Conservation (phyloP, 2,329 filamentous ascomycete species). For the Pseudogymnoascus sp. region DNA sequence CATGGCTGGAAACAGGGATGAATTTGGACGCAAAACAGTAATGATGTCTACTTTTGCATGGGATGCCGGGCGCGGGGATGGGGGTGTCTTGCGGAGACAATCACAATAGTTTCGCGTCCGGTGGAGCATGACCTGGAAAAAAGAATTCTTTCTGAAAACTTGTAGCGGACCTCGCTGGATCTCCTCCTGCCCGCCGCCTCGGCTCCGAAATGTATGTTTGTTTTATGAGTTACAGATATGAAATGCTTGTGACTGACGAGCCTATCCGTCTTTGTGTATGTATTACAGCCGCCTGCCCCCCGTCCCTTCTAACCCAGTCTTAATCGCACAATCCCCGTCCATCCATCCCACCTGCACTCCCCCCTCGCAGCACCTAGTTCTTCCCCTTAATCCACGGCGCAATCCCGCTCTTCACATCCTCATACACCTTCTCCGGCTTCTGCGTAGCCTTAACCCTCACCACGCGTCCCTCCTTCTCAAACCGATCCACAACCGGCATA, state of each 20-base stretch:
- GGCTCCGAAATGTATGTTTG: not conserved
- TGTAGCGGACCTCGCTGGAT: not conserved
- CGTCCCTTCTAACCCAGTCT: not conserved
- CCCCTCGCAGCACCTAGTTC: slow-evolving; percentile 11
- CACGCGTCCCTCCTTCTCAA: slow-evolving; percentile 67
- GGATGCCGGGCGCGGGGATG: not conserved
- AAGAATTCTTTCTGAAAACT: not conserved
- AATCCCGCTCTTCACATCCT: slow-evolving; percentile 45
- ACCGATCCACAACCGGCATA: slow-evolving; percentile 93
- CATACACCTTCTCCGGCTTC: slow-evolving; percentile 55
- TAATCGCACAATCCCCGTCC: not conserved
- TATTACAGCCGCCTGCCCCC: slow-evolving; percentile 6
- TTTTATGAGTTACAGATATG: not conserved
- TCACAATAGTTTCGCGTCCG: not conserved
- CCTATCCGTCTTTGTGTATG: not conserved
- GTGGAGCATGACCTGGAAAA: not conserved
- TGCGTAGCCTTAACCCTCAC: slow-evolving; percentile 71
- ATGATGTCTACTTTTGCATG: not conserved
- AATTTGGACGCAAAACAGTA: not conserved
- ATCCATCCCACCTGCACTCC: not conserved
- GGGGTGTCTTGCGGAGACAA: not conserved
- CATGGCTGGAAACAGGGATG: not conserved
- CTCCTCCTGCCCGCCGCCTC: no score
- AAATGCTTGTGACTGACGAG: not conserved
- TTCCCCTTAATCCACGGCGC: slow-evolving; percentile 40